phyloP scores from a whole-genome alignment of 73 alveolate genomes.

The Blepharisma stoltei region DNA sequence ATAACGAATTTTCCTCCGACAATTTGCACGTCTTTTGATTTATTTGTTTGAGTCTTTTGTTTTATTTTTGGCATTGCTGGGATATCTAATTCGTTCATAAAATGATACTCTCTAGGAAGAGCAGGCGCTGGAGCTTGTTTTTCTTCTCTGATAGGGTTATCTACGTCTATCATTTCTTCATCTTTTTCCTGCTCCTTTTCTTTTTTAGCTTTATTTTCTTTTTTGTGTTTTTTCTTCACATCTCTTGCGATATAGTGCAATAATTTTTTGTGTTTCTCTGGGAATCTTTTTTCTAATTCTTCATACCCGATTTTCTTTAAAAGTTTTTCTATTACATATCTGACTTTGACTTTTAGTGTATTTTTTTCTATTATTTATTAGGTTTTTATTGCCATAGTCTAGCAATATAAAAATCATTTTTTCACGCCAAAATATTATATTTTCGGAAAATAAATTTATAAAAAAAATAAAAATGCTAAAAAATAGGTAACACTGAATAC shows the following conservation, averaged over 20 bases:
- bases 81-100: constrained; percentile 15
- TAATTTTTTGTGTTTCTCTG: neutral
- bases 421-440: too few relatives aligned
- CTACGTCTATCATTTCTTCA: neutral
- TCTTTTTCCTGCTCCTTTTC: neutral
- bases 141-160: neutral
- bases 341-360: neutral
- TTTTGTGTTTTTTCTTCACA: neutral
- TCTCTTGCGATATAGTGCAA: neutral
- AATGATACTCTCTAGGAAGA: constrained; percentile 14
- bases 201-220: neutral
- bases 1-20: constrained; percentile 1
- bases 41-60: neutral
- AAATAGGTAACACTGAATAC: too few relatives aligned
- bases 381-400: too few relatives aligned
- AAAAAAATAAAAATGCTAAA: too few relatives aligned
- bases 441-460: too few relatives aligned
- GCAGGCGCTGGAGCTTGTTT: neutral
- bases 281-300: neutral
- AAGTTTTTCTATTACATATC: neutral
- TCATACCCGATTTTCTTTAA: neutral
- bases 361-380: too few relatives aligned
- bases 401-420: too few relatives aligned
- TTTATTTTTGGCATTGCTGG: constrained; percentile 19
- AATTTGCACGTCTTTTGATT: neutral